phyloP scores from a whole-genome alignment of 352 stramenopile genomes.

The Plasmopara muralis region DNA sequence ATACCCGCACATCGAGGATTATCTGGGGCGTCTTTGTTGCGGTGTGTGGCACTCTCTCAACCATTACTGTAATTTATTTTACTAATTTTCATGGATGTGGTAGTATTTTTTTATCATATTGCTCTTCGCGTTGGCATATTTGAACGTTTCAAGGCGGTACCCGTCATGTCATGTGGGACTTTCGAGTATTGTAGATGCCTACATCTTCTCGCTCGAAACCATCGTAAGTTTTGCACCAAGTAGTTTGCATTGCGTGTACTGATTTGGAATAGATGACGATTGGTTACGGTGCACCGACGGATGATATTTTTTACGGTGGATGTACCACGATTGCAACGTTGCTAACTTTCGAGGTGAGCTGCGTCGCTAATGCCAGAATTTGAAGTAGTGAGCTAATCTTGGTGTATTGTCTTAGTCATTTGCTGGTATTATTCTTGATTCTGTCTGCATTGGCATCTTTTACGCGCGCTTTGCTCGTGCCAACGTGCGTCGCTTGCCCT shows the following conservation, averaged over 20 bases:
- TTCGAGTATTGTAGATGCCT: constrained; percentile 68
- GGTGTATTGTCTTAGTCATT: constrained; percentile 41
- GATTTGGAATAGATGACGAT: constrained; percentile 72
- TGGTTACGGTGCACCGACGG: constrained; percentile 76
- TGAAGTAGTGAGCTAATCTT: too few species aligned
- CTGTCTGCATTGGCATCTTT: constrained; percentile 84
- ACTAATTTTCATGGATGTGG: constrained; percentile 2
- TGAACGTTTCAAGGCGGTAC: constrained; percentile 55
- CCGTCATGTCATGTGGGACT: constrained; percentile 71
- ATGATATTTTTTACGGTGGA: constrained; percentile 85
- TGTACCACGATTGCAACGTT: constrained; percentile 74
- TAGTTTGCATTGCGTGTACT: constrained; percentile 2
- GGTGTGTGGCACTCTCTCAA: constrained; percentile 24
- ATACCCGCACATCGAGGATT: constrained; percentile 77
- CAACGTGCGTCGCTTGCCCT: constrained; percentile 39
- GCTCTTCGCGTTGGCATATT: constrained; percentile 69
- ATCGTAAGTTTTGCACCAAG: constrained; percentile 49
- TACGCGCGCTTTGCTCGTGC: constrained; percentile 76
- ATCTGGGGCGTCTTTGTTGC: constrained; percentile 69
- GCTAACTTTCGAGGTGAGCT: constrained; percentile 61
- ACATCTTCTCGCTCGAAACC: constrained; percentile 84
- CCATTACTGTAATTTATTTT: background rate
- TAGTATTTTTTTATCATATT: constrained; percentile 81
- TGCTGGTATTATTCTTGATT: constrained; percentile 80
- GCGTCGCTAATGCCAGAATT: background rate